Percentiles rank a stretch among this genome's conserved stretches.
These are phyloP conservation scores for Cryptococcus sp. DNA, from an alignment of 1,284 basidiomycete species.

Conservation along the genomic window DNA sequence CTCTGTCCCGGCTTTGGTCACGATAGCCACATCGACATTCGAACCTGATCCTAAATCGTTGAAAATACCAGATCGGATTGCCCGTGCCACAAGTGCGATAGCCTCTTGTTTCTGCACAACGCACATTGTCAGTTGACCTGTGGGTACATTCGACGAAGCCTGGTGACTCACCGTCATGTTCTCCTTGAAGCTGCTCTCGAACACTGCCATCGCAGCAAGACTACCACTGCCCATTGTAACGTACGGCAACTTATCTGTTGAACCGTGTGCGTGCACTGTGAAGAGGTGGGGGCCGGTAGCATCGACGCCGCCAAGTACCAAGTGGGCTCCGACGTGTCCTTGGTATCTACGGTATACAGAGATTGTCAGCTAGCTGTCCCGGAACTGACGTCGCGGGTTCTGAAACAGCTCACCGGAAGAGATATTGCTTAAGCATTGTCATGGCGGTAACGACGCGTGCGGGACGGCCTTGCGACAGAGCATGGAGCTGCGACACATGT, in stretches of 20 bases:
- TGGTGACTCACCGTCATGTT: slow-evolving; percentile 69
- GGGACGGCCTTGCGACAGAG: slow-evolving; percentile 78
- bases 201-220: slow-evolving; percentile 97
- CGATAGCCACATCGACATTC: slow-evolving; percentile 95
- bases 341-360: slow-evolving; percentile 67
- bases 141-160: neutral
- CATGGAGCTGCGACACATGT: slow-evolving; percentile 61
- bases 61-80: slow-evolving; percentile 95
- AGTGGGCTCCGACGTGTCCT: slow-evolving; percentile 90
- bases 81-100: slow-evolving; percentile 77
- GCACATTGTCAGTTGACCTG: neutral
- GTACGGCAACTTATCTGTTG: slow-evolving; percentile 97
- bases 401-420: slow-evolving; percentile 65
- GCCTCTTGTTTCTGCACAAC: slow-evolving; percentile 71
- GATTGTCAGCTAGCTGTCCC: slow-evolving; percentile 2
- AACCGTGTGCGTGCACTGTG: slow-evolving; percentile 95
- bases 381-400: neutral
- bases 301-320: slow-evolving; percentile 97
- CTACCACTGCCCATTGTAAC: slow-evolving; percentile 98
- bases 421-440: slow-evolving; percentile 93
- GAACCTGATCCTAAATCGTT: slow-evolving; percentile 98
- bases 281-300: slow-evolving; percentile 90
- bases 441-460: slow-evolving; percentile 93
- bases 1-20: slow-evolving; percentile 78
- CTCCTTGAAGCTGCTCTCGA: slow-evolving; percentile 83